phyloP scores from a whole-genome alignment of 1,284 basidiomycete species.

The Pholiota adiposa region DNA sequence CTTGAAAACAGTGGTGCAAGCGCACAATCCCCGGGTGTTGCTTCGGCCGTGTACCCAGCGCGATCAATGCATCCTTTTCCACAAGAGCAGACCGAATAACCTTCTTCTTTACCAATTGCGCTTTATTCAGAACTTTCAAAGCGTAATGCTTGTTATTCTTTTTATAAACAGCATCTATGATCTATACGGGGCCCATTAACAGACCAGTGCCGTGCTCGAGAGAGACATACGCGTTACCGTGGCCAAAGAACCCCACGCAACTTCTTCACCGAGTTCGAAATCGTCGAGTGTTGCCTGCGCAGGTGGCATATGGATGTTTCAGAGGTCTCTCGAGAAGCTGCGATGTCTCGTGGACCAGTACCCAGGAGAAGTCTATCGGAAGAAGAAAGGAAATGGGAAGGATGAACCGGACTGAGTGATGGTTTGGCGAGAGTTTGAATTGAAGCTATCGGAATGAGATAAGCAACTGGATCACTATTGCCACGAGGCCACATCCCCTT shows the following conservation, averaged over 20 bases:
- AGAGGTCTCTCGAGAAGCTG: background rate
- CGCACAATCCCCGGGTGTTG: conserved; percentile 85
- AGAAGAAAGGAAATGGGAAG: conserved; percentile 6
- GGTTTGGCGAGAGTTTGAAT: conserved; percentile 3
- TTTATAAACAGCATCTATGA: conserved; percentile 33
- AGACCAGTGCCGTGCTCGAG: conserved; percentile 2
- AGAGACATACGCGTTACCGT: conserved; percentile 23
- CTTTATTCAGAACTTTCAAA: conserved; percentile 36
- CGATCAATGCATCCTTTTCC: conserved; percentile 47
- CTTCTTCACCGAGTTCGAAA: conserved; percentile 32
- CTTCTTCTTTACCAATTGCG: conserved; percentile 36
- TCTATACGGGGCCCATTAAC: conserved; percentile 21
- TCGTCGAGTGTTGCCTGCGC: conserved; percentile 24
- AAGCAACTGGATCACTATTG: conserved; percentile 7
- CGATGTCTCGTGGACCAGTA: conserved; percentile 1
- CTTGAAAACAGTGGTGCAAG: conserved; percentile 85
- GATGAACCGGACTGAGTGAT: background rate
- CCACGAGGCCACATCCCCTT: background rate
- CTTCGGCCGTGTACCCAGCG: conserved; percentile 47
- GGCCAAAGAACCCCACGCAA: conserved; percentile 33
- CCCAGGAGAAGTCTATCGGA: conserved; percentile 3
- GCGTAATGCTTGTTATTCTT: conserved; percentile 33
- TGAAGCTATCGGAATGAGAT: conserved; percentile 15
- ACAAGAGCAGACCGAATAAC: conserved; percentile 39
- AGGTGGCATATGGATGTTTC: conserved; percentile 14